These are phyloP conservation scores for Ganoderma lucidum DNA, from an alignment of 1,284 basidiomycete genomes.

Conservation along the genomic window DNA sequence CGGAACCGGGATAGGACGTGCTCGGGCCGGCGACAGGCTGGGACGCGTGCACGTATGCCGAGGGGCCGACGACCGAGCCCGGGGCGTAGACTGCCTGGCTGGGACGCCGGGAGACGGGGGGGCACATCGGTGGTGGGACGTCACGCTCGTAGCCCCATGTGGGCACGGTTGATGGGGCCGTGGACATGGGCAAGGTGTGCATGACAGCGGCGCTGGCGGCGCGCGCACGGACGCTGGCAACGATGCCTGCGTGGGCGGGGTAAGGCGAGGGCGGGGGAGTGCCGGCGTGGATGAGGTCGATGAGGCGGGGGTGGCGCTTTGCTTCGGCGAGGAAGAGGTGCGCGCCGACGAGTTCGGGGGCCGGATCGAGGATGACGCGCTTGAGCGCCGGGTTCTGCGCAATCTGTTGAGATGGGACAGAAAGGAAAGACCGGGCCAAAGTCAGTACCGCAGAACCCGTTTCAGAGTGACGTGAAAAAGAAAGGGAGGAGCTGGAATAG, in stretches of 20 bases:
- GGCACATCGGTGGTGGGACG: constrained; percentile 26
- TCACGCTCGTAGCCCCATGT: constrained; percentile 33
- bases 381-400: constrained; percentile 38
- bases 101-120: constrained; percentile 9
- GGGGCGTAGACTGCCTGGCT: constrained; percentile 1
- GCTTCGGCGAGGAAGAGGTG: constrained; percentile 42
- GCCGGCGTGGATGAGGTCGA: constrained; percentile 41
- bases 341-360: constrained; percentile 35
- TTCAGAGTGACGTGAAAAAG: constrained; percentile 18
- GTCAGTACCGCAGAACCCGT: constrained; percentile 7
- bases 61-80: constrained; percentile 2
- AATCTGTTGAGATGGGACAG: constrained; percentile 28
- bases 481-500: constrained; percentile 4
- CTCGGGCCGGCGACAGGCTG: constrained; percentile 14
- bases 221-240: constrained; percentile 19
- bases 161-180: constrained; percentile 18
- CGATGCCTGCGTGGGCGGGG: constrained; percentile 10
- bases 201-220: constrained; percentile 25
- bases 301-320: constrained; percentile 38
- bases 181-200: constrained; percentile 12
- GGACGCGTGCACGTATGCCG: constrained; percentile 19
- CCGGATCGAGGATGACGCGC: constrained; percentile 38
- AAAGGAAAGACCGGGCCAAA: constrained; percentile 7
- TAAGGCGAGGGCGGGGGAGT: constrained; percentile 24
- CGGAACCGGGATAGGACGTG: constrained; percentile 7